A percentile compares a stretch with the other conserved stretches of the same genome.
These are phyloP conservation scores for Arabis hirsuta DNA, from an alignment of 345 rosid genomes.

Conservation along the genomic window DNA sequence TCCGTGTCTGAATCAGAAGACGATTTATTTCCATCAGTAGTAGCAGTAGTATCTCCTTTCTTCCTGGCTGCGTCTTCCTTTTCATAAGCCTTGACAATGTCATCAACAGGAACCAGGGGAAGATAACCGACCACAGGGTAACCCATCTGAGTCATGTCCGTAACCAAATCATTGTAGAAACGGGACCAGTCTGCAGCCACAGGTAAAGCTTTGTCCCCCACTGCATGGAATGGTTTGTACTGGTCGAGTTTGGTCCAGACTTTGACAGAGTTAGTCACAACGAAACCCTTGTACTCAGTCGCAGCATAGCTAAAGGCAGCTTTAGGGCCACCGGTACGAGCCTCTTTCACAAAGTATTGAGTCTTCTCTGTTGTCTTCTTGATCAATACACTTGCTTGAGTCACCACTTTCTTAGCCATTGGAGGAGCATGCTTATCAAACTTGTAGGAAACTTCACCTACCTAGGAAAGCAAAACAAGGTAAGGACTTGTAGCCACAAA, in stretches of 20 bases:
- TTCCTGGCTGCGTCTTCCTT: constrained; percentile 44
- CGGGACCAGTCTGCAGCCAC: constrained; percentile 58
- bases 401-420: constrained; percentile 56
- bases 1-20: constrained; percentile 61
- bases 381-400: constrained; percentile 49
- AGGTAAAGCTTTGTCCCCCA: constrained; percentile 58
- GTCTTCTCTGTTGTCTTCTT: constrained; percentile 53
- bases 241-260: constrained; percentile 58
- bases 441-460: constrained; percentile 59
- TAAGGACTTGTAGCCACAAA: background rate
- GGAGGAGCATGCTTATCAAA: constrained; percentile 80
- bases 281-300: constrained; percentile 56
- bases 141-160: constrained; percentile 61
- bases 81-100: constrained; percentile 59
- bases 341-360: constrained; percentile 55
- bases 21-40: constrained; percentile 25
- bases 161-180: constrained; percentile 57
- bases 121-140: constrained; percentile 54
- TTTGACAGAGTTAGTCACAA: constrained; percentile 58
- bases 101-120: constrained; percentile 75
- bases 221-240: constrained; percentile 54
- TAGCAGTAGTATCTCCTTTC: constrained; percentile 38
- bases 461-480: constrained; percentile 51
- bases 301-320: constrained; percentile 62
- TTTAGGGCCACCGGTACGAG: constrained; percentile 59